Evolutionary conservation across 169 alveolate species (phyloP), one percentile per base, ranked within the genome.

Genomic region (Babesia bovis): DNA sequence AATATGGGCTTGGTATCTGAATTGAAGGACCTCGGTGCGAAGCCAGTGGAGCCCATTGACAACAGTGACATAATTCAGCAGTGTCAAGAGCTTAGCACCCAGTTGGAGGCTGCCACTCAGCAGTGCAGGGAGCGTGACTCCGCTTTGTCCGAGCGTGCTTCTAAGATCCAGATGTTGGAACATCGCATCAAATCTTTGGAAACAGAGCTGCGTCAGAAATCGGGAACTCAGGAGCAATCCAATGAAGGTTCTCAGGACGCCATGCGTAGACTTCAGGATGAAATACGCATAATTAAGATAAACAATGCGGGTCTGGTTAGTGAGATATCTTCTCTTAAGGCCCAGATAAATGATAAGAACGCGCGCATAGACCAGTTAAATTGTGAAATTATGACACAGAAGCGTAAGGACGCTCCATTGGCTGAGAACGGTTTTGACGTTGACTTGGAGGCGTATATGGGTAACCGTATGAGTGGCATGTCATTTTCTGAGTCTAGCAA

Each of bases 321-420:
- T 25, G 73, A 63, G 23, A n/a, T 44, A 19, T n/a, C 73, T 12
- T 17, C 73, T 12, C 61, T 63, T n/a, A 44, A 45, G 73, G 32
- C 50, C 0, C 60, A 45, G 21, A 0, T 63, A 9, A 55, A 58
- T 28, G 73, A 63, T 12, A 63, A 63, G 73, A 49, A 25, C 19
- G 45, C 73, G 10, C 58, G 73, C n/a, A 63, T 63, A 3, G 61
- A 63, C 58, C 49, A 44, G 23, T 52, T 63, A 36, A 63, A 63
- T 60, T 44, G 73, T 25, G 73, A 63, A 47, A 35, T 63, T 30
- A 15, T 63, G 44, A 17, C 47, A 25, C 26, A 35, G 47, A 42
- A 52, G 1, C 73, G 47, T 21, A 7, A 13, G 45, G n/a, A n/a
- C n/a, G 32, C 50, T 10, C 4, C 5, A 9, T 25, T 4, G 19